These are phyloP conservation scores for Suhomyces coccinellae DNA, from an alignment of 1,139 yeast species.

Conservation along the genomic window DNA sequence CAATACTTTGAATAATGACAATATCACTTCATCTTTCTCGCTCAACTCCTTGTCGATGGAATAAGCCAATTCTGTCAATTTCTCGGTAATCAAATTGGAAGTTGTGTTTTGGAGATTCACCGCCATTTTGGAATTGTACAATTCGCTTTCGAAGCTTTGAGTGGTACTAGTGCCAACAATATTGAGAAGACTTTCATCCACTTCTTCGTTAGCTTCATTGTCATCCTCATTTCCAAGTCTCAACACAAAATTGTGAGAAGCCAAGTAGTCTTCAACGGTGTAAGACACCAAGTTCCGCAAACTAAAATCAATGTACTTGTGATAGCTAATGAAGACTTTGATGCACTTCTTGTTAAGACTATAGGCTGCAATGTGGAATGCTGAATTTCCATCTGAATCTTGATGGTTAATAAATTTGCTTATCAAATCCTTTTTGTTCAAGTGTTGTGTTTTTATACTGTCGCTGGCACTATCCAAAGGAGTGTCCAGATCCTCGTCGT, in stretches of 20 bases:
- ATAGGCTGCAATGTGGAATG: constrained; percentile 78
- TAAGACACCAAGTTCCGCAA: constrained; percentile 70
- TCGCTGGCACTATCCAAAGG: constrained; percentile 12
- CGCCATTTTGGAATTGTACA: constrained; percentile 40
- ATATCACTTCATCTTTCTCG: constrained; percentile 38
- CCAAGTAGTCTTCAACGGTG: constrained; percentile 72
- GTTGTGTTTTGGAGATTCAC: constrained; percentile 37
- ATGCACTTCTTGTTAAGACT: constrained; percentile 75
- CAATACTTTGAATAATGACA: constrained; percentile 31
- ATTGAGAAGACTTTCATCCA: constrained; percentile 8
- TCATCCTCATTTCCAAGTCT: constrained; percentile 17
- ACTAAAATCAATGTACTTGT: constrained; percentile 61
- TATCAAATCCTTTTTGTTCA: constrained; percentile 34
- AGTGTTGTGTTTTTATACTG: constrained; percentile 6
- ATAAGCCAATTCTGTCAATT: constrained; percentile 41
- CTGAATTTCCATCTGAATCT: constrained; percentile 85
- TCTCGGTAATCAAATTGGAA: constrained; percentile 40
- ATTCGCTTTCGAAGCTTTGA: constrained; percentile 41
- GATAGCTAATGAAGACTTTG: constrained; percentile 68
- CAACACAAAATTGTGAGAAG: constrained; percentile 39
- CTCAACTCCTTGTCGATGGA: constrained; percentile 43
- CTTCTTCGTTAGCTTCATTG: constrained; percentile 14
- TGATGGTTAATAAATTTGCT: constrained; percentile 76
- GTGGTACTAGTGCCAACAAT: constrained; percentile 17
- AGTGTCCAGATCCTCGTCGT: constrained; percentile 13